A percentile compares a stretch with the other conserved stretches of the same genome.
Evolutionary conservation across 768 basidiomycete species (phyloP).

Genomic region (Termitomyces sp.): DNA sequence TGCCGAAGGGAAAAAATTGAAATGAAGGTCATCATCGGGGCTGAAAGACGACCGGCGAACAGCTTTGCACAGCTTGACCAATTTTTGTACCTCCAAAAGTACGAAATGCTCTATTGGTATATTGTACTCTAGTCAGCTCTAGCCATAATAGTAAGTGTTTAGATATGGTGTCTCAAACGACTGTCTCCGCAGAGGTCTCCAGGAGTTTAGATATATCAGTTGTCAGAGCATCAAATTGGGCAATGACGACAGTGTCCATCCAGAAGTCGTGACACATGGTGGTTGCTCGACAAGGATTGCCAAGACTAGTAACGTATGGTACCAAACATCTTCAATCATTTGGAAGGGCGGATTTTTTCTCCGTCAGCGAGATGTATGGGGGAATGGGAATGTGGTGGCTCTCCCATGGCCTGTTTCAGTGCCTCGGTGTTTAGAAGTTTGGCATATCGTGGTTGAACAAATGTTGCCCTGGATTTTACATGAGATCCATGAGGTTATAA

Average conservation of each 20-base stretch:
- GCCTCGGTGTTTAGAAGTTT: conserved; percentile 60
- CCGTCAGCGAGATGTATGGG: conserved; percentile 37
- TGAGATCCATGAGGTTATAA: background rate
- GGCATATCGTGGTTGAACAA: conserved; percentile 88
- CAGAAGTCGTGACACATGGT: background rate
- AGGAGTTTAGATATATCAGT: background rate
- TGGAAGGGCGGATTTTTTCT: conserved; percentile 16
- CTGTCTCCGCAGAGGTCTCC: background rate
- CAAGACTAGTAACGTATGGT: background rate
- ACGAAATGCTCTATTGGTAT: background rate
- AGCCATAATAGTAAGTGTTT: background rate
- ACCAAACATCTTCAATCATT: conserved; percentile 10
- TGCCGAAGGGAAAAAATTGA: background rate
- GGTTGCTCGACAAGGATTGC: background rate
- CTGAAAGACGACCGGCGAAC: background rate
- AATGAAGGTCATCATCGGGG: background rate
- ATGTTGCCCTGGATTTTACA: conserved; percentile 54
- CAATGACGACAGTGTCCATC: background rate
- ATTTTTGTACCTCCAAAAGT: background rate
- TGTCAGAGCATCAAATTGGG: background rate
- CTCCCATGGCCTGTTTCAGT: conserved; percentile 64
- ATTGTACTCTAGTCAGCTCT: background rate
- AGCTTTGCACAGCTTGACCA: conserved; percentile 4
- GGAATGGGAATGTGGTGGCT: conserved; percentile 33
- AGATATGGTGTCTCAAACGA: background rate